Evolutionary conservation across 192 early-diverging fungal species (phyloP), one percentile per base, ranked within the genome.

Genomic region (Podila epigama): DNA sequence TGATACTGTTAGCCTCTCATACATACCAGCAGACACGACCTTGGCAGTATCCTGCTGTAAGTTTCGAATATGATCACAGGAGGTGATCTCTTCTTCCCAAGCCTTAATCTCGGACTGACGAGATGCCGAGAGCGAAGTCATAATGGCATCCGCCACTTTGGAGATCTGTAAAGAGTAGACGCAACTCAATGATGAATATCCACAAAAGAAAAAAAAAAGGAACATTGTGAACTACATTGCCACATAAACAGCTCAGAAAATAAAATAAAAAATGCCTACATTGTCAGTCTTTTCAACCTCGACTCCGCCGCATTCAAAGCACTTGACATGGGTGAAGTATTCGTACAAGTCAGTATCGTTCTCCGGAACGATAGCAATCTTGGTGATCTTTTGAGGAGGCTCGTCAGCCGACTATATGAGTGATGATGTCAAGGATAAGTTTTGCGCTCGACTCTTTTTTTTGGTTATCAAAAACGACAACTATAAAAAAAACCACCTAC

Each of bases 321-420:
- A 99, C 50, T 89, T 89, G 63, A 93, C 85, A 28, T 81, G 75
- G 1, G 92, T 94, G 51, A 87, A 58, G 60, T 83, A 89, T 58
- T 97, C 93, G 73, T 93, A 97, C 50, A 83, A 75, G 32, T 91
- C 86, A 20, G 88, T 80, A 12, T 95, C 91, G 29, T 69, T 68
- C 59, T 97, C 94, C 39, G 87, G 92, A 1, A 85, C 82, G 56
- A 99, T 95, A 32, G 90, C 95, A 39, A 99, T 89, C 77, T 95
- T 97, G 27, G 93, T 96, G n/a, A 97, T 92, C 80, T 98, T 98
- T 59, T 85, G 85, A 51, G 94, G 92, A n/a, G 88, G 88, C 60
- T 84, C 82, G 12, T 81, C 80, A 41, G 80, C 89, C 25, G 82
- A 78, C 66, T 82, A 79, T 20, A 53, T 42, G 20, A 32, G 29